These are phyloP conservation scores for Aspergillus sclerotialis DNA, from an alignment of 2,329 filamentous ascomycete genomes.

Conservation along the genomic window DNA sequence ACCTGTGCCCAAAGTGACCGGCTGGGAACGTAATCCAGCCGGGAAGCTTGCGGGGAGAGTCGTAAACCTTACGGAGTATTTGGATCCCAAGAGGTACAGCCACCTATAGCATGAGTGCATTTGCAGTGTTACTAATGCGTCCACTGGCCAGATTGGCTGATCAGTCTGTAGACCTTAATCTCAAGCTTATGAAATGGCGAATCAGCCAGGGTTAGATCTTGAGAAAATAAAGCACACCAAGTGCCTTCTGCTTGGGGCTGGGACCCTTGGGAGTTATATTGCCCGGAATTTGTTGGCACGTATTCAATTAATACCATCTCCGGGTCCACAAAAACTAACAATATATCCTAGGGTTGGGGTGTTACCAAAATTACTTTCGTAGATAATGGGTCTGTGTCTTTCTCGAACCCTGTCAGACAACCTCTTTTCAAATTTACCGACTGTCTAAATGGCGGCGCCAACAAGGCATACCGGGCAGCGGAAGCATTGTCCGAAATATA, in stretches of 20 bases:
- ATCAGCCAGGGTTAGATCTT: constrained; percentile 79
- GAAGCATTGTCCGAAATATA: constrained; percentile 79
- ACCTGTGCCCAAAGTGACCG: constrained; percentile 78
- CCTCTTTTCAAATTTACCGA: constrained; percentile 87
- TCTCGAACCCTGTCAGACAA: constrained; percentile 92
- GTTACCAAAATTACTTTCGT: constrained; percentile 93
- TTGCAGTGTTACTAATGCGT: constrained; percentile 4
- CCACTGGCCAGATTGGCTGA: constrained; percentile 71
- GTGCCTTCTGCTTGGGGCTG: constrained; percentile 84
- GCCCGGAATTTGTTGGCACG: constrained; percentile 71
- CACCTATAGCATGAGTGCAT: neutral
- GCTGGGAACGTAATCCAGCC: constrained; percentile 80
- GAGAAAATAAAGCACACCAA: constrained; percentile 83
- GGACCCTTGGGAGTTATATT: constrained; percentile 90
- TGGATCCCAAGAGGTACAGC: constrained; percentile 67
- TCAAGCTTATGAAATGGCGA: constrained; percentile 98
- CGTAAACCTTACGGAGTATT: constrained; percentile 81
- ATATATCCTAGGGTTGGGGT: constrained; percentile 65
- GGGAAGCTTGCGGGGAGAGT: constrained; percentile 72
- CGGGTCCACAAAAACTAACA: constrained; percentile 4
- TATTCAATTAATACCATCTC: neutral
- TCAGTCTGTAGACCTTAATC: constrained; percentile 88
- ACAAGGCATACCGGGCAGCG: constrained; percentile 76
- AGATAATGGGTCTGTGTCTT: constrained; percentile 88
- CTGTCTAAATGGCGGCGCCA: constrained; percentile 74